These are phyloP conservation scores for Penicillium sclerotiorum DNA, from an alignment of 2,329 filamentous ascomycete species.

Conservation along the genomic window DNA sequence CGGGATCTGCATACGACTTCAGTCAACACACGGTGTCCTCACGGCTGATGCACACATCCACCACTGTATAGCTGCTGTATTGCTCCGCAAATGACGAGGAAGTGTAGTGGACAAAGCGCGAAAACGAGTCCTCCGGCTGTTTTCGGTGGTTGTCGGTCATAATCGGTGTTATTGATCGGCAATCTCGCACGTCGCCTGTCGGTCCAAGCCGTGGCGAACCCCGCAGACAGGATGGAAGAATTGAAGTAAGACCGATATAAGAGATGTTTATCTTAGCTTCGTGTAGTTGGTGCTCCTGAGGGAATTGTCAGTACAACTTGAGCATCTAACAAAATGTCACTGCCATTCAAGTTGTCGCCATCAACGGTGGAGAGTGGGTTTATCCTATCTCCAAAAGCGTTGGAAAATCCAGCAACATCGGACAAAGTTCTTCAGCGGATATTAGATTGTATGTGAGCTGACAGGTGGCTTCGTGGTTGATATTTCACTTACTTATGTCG, in stretches of 20 bases:
- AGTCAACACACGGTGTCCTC: no score
- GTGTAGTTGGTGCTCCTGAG: no score
- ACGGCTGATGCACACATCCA: neutral
- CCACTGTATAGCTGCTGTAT: no score
- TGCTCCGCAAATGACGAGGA: neutral
- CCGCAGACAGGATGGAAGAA: neutral
- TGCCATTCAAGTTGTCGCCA: neutral
- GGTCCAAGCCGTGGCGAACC: neutral
- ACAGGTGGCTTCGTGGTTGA: neutral
- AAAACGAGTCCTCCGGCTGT: neutral
- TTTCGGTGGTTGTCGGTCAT: slow-evolving; percentile 15
- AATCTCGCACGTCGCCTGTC: neutral
- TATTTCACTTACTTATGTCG: neutral
- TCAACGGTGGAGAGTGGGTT: slow-evolving; percentile 24
- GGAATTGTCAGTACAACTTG: neutral
- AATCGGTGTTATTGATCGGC: slow-evolving; percentile 16
- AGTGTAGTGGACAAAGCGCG: neutral
- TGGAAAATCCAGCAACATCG: slow-evolving; percentile 24
- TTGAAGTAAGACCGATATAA: neutral
- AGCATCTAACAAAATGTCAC: slow-evolving; percentile 3
- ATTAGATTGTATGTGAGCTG: neutral
- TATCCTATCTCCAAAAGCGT: slow-evolving; percentile 15
- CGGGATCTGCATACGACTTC: no score
- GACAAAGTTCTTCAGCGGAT: slow-evolving; percentile 14
- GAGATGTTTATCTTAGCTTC: no score